These are phyloP conservation scores for Lactifluus pinguis DNA, from an alignment of 768 basidiomycete genomes.

Conservation along the genomic window DNA sequence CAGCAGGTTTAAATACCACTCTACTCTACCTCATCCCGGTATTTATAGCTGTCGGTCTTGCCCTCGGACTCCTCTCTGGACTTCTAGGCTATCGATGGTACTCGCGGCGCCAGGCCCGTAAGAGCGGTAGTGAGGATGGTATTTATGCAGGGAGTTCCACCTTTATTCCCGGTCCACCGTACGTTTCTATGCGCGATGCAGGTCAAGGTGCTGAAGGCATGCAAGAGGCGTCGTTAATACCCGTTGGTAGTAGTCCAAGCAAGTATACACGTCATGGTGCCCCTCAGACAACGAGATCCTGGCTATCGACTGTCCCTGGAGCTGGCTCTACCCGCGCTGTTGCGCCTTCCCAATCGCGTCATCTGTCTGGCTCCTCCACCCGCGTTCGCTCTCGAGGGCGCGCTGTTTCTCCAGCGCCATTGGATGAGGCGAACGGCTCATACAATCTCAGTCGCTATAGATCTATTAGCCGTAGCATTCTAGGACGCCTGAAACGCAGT, in stretches of 20 bases:
- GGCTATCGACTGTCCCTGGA: conserved; percentile 1
- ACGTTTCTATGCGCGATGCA: conserved; percentile 12
- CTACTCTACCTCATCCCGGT: conserved; percentile 25
- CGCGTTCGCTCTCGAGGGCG: conserved; percentile 8
- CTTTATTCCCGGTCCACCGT: conserved; percentile 25
- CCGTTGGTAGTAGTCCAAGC: conserved; percentile 16
- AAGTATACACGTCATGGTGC: conserved; percentile 16
- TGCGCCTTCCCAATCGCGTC: not conserved
- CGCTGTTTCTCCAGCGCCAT: not conserved
- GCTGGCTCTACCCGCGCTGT: not conserved
- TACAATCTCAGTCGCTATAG: conserved; percentile 42
- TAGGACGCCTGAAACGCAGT: conserved; percentile 31
- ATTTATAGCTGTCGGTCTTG: conserved; percentile 23
- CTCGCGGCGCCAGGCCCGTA: conserved; percentile 4
- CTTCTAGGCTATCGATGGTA: conserved; percentile 21
- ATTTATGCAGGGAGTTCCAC: not conserved
- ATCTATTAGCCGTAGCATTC: conserved; percentile 43
- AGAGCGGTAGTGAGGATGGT: not conserved
- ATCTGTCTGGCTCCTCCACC: not conserved
- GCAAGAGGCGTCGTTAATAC: not conserved
- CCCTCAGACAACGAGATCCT: not conserved
- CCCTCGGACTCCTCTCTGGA: conserved; percentile 20
- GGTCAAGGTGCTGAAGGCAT: not conserved
- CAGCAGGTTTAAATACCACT: conserved; percentile 18
- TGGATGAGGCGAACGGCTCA: conserved; percentile 26